These are phyloP conservation scores for Astraeus odoratus DNA, from an alignment of 768 basidiomycete species.

Conservation along the genomic window DNA sequence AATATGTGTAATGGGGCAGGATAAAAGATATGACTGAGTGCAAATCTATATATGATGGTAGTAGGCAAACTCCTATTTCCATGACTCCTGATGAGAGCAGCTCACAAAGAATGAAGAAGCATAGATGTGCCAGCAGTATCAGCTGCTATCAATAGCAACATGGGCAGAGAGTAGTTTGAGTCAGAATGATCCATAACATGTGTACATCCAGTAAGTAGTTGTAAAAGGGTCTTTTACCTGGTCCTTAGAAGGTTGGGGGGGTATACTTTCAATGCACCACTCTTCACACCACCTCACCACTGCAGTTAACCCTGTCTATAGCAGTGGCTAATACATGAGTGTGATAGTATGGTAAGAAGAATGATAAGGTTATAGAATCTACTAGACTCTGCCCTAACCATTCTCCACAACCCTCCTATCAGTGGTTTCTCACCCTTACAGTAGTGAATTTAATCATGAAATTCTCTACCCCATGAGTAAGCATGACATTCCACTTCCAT, in stretches of 20 bases:
- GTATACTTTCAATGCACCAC: too few relatives aligned
- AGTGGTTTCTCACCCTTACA: too few relatives aligned
- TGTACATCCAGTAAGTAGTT: slow-evolving; percentile 79
- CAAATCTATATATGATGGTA: slow-evolving; percentile 57
- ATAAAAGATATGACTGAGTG: slow-evolving; percentile 55
- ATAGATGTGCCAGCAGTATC: slow-evolving; percentile 25
- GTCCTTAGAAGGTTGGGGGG: too few relatives aligned
- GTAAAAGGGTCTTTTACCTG: too few relatives aligned
- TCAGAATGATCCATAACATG: slow-evolving; percentile 62
- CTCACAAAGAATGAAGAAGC: slow-evolving; percentile 37
- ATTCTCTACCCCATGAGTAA: slow-evolving; percentile 88
- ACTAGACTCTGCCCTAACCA: too few relatives aligned
- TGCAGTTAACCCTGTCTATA: too few relatives aligned
- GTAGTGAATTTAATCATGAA: slow-evolving; percentile 85
- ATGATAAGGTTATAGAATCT: too few relatives aligned
- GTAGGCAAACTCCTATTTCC: slow-evolving; percentile 12
- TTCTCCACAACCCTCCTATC: too few relatives aligned
- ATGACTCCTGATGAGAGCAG: slow-evolving; percentile 5
- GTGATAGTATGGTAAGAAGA: too few relatives aligned
- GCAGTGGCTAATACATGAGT: too few relatives aligned
- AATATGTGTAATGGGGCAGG: slow-evolving; percentile 73
- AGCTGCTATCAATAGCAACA: slow-evolving; percentile 20
- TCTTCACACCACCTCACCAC: too few relatives aligned
- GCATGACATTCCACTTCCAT: slow-evolving; percentile 97
- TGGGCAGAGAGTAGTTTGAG: slow-evolving; percentile 46